Conservation (phyloP, 2,329 filamentous ascomycete genomes). For the Fusarium chlamydosporum region DNA sequence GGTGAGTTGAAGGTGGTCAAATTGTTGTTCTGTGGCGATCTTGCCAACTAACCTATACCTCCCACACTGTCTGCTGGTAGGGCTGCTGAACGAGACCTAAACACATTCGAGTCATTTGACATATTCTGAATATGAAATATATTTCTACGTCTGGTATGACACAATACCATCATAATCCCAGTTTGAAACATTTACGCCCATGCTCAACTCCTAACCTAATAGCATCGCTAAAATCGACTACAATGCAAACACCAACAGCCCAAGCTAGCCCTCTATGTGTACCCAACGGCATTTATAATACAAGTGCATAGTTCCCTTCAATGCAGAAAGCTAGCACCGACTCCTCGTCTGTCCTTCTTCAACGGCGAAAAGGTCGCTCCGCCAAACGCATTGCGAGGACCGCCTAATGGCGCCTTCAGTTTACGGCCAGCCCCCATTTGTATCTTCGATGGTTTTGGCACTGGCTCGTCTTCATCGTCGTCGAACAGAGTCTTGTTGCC, state of each 20-base stretch:
- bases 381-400: conserved; percentile 64
- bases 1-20: not conserved
- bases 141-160: not conserved
- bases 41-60: conserved; percentile 10
- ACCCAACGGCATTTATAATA: not conserved
- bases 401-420: conserved; percentile 57
- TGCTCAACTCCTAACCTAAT: not conserved
- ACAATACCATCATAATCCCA: not conserved
- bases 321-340: conserved; percentile 72
- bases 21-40: too few relatives aligned
- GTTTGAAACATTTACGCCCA: conserved; percentile 24
- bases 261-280: conserved; percentile 39
- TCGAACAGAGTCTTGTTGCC: conserved; percentile 78
- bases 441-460: conserved; percentile 53
- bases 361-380: conserved; percentile 76
- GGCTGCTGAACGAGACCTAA: not conserved
- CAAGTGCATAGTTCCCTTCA: conserved; percentile 42
- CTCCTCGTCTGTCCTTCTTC: conserved; percentile 76
- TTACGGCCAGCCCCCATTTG: conserved; percentile 49
- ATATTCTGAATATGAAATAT: not conserved
- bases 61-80: not conserved
- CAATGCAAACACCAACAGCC: conserved; percentile 4
- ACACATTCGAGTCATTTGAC: not conserved
- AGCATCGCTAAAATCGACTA: conserved; percentile 7
- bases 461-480: conserved; percentile 70